Evolutionary conservation across 177 flowering plant genomes (phyloP), one percentile per base, ranked within the genome.

Genomic region (Tripterygium wilfordii): DNA sequence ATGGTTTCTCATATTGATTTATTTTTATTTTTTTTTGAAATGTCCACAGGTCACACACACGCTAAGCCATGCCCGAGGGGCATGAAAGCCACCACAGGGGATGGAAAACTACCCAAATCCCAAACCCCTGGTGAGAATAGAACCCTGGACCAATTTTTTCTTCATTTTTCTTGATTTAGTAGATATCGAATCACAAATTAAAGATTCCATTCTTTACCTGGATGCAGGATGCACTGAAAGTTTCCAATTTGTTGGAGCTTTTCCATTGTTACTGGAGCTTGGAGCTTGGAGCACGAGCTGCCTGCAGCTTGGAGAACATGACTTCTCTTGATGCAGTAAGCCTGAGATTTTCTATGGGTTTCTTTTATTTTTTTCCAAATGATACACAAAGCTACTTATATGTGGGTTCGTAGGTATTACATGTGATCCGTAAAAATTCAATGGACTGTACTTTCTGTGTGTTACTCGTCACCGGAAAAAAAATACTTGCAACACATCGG

Each of bases 171-270:
- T n/a, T n/a, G n/a, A 23, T 24, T 28, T 35, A 48, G 53, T 55
- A 92, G 99, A 67, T 82, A 45, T 71, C 94, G 23, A 89, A 89
- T 58, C 70, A 84, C 45, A n/a, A n/a, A 51, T 89, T 36, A 68
- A 76, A 53, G 92, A 67, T 62, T 74, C 95, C 20, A 42, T 70
- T 58, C 53, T 92, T 37, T 92, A 92, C 71, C 64, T 92, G 14
- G 99, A 92, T 80, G 87, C 86, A 63, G 99, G 99, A 41, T 84
- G 84, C 59, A 66, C 77, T 1, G 97, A 92, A 64, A 85, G 96
- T 56, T 92, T 86, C 69, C 88, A 92, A 45, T 69, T 73, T 63
- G 53, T 75, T 42, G 99, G 96, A 46, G 92, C 86, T 25, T 83
- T 80, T 49, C 96, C n/a, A 23, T 15, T 79, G 44, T 45, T 92